Conservation (phyloP, 257 asterid species). For the Gynochthodes officinalis region DNA sequence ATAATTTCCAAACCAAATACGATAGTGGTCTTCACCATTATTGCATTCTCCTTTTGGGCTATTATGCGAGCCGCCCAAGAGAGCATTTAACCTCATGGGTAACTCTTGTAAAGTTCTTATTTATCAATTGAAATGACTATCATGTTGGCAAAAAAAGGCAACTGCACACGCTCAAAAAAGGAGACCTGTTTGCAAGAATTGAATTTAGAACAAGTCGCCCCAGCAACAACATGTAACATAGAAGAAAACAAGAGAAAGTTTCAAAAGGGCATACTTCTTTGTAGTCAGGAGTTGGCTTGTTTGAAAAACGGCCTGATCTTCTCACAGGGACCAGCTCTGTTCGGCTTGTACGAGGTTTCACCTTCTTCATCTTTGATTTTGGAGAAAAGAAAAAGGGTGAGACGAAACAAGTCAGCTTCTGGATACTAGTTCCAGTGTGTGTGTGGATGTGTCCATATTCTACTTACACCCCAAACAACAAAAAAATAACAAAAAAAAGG, state of each 20-base stretch:
- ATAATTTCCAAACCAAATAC: too few species aligned
- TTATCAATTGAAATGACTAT: too few species aligned
- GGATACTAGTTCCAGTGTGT: background rate
- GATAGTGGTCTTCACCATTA: too few species aligned
- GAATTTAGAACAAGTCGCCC: background rate
- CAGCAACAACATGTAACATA: background rate
- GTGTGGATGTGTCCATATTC: background rate
- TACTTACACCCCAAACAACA: constrained; percentile 18
- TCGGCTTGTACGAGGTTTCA: constrained; percentile 57
- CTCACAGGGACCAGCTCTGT: constrained; percentile 78
- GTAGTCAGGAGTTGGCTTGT: constrained; percentile 54
- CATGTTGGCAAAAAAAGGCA: too few species aligned
- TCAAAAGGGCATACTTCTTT: constrained; percentile 46
- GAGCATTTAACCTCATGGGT: too few species aligned
- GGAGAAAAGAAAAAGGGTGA: background rate
- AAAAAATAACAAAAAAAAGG: too few species aligned
- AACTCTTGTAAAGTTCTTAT: too few species aligned
- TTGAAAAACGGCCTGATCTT: constrained; percentile 67
- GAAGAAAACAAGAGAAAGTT: background rate
- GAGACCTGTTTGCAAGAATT: constrained; percentile 44
- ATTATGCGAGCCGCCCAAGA: too few species aligned
- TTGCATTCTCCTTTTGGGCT: too few species aligned
- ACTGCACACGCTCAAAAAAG: constrained; percentile 49
- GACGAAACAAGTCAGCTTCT: background rate
- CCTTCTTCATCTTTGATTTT: constrained; percentile 52